Evolutionary conservation across 805 yeast genomes (phyloP).

Genomic region (Yarrowia phangngaensis): DNA sequence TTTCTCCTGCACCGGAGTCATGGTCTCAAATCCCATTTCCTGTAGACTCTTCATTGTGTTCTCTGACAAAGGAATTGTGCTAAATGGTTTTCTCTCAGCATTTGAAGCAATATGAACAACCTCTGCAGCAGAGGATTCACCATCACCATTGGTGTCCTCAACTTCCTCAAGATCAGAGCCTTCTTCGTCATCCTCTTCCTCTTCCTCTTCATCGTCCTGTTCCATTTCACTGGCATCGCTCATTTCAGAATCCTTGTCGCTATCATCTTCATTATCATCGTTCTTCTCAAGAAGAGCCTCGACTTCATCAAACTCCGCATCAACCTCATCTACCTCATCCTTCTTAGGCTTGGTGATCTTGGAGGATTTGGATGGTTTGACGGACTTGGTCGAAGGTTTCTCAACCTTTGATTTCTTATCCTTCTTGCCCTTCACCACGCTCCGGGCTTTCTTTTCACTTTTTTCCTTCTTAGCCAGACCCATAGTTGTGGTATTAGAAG

Average conservation of each 20-base stretch:
- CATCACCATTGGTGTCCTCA: conserved; percentile 33
- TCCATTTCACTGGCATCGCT: conserved; percentile 32
- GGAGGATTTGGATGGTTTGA: conserved; percentile 11
- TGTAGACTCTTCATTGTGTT: conserved; percentile 78
- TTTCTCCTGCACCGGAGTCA: conserved; percentile 94
- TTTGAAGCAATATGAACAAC: conserved; percentile 31
- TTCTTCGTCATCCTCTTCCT: conserved; percentile 38
- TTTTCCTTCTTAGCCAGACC: conserved; percentile 25
- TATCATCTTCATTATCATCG: conserved; percentile 33
- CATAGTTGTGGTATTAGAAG: conserved; percentile 22
- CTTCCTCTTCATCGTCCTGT: conserved; percentile 35
- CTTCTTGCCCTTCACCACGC: conserved; percentile 22
- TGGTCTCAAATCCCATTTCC: conserved; percentile 82
- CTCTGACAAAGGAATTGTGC: conserved; percentile 64
- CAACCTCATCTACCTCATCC: conserved; percentile 32
- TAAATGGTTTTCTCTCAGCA: conserved; percentile 40
- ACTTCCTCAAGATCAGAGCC: conserved; percentile 35
- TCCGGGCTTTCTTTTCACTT: conserved; percentile 23
- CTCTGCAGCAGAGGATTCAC: conserved; percentile 27
- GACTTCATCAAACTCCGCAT: conserved; percentile 32
- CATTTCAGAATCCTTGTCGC: conserved; percentile 33
- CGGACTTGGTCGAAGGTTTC: conserved; percentile 12
- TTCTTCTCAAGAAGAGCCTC: conserved; percentile 33
- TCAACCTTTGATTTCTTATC: conserved; percentile 17
- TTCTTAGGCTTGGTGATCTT: conserved; percentile 27